A percentile compares a stretch with the other conserved stretches of the same genome.
These are phyloP conservation scores for Dictyostelium firmibasis DNA, from an alignment of 78 protist species.

Conservation along the genomic window DNA sequence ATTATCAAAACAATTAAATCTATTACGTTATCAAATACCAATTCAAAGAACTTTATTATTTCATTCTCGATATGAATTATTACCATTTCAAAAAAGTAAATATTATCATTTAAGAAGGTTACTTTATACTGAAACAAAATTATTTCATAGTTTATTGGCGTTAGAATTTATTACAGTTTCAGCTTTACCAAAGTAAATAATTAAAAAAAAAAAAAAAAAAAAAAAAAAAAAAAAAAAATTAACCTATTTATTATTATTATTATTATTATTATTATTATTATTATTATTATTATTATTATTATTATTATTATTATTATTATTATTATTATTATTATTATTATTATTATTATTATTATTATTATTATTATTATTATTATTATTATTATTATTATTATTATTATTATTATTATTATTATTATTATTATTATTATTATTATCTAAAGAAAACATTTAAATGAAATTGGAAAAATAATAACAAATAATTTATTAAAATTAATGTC, in stretches of 20 bases:
- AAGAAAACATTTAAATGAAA: neutral
- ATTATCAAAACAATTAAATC: neutral
- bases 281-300: neutral
- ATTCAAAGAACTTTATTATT: neutral
- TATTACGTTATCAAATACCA: neutral
- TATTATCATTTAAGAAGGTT: neutral
- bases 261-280: neutral
- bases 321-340: neutral
- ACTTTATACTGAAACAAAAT: neutral
- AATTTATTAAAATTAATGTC: constrained; percentile 8
- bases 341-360: neutral
- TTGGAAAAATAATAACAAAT: neutral
- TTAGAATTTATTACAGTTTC: constrained; percentile 1
- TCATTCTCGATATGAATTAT: constrained; percentile 4
- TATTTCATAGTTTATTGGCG: neutral
- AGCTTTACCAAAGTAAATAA: neutral
- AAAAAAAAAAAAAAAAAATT: neutral
- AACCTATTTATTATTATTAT: no score
- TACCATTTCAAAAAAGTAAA: constrained; percentile 3
- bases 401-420: neutral
- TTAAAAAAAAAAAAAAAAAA: neutral
- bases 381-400: no score
- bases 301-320: neutral
- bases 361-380: no score
- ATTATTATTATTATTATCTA: no score